phyloP scores from a whole-genome alignment of 345 rosid genomes.

The Citrus reticulata region DNA sequence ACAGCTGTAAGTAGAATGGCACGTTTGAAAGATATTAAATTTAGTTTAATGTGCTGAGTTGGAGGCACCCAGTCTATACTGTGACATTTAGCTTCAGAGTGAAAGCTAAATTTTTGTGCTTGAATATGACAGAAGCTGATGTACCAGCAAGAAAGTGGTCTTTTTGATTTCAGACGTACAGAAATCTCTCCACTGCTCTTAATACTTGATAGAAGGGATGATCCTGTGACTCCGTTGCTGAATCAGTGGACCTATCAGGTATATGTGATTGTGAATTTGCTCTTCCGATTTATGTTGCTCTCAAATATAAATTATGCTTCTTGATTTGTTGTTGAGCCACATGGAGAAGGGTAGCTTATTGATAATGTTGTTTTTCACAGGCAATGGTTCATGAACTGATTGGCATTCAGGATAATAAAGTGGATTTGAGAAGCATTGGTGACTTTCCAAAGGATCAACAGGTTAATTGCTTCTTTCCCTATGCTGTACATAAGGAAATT shows the following conservation, averaged over 20 bases:
- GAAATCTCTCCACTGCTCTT: slow-evolving; percentile 84
- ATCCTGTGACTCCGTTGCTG: slow-evolving; percentile 89
- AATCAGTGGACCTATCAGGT: slow-evolving; percentile 99
- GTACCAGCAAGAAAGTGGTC: slow-evolving; percentile 98
- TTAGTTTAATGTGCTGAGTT: neutral
- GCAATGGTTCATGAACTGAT: slow-evolving; percentile 97
- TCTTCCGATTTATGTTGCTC: slow-evolving; percentile 6
- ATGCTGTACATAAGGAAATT: neutral
- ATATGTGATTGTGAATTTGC: slow-evolving; percentile 18
- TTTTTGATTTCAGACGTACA: slow-evolving; percentile 90
- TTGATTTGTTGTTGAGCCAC: slow-evolving; percentile 3
- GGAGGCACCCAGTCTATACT: slow-evolving; percentile 6
- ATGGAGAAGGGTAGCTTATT: slow-evolving; percentile 20
- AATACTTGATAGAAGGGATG: slow-evolving; percentile 92
- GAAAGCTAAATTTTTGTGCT: slow-evolving; percentile 7
- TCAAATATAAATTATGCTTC: slow-evolving; percentile 13
- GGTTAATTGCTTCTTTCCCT: slow-evolving; percentile 37
- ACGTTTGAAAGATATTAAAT: neutral
- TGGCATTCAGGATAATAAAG: slow-evolving; percentile 91
- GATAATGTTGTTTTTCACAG: slow-evolving; percentile 34
- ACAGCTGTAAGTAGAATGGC: slow-evolving; percentile 61
- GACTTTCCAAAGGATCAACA: slow-evolving; percentile 81
- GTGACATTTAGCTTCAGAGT: neutral
- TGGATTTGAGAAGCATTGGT: slow-evolving; percentile 68
- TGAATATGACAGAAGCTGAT: slow-evolving; percentile 71